phyloP scores from a whole-genome alignment of 208 protist species.

The Acanthamoeba triangularis region DNA sequence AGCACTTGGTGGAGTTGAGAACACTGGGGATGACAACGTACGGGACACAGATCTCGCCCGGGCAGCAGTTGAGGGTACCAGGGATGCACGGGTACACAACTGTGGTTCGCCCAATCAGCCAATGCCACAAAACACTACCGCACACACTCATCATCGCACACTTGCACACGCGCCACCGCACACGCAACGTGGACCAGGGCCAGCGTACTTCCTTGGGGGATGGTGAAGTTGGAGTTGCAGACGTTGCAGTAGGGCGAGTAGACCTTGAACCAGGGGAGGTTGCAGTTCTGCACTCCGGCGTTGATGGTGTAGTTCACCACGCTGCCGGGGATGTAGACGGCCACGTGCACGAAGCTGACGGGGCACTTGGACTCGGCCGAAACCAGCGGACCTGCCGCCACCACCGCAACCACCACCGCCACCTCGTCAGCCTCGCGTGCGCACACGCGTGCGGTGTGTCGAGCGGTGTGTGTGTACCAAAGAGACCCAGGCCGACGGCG shows the following conservation, averaged over 20 bases:
- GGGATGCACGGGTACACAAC: not conserved
- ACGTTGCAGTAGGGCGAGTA: not conserved
- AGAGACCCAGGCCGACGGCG: not conserved
- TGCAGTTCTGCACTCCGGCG: not conserved
- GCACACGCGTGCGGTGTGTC: no score
- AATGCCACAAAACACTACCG: no score
- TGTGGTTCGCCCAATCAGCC: not conserved
- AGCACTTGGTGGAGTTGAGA: not conserved
- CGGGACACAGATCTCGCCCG: not conserved
- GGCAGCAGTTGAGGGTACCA: not conserved
- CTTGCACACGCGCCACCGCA: not conserved
- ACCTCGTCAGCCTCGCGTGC: no score
- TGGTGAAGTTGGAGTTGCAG: not conserved
- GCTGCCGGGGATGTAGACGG: not conserved
- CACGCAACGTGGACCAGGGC: no score
- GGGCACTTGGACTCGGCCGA: not conserved
- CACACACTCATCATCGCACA: not conserved
- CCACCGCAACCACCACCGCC: no score
- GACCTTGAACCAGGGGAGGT: not conserved
- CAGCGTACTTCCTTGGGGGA: not conserved
- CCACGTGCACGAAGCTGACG: not conserved
- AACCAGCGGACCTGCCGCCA: no score
- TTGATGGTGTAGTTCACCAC: not conserved
- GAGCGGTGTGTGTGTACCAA: not conserved
- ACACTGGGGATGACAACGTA: not conserved